Evolutionary conservation across 2,329 filamentous ascomycete genomes (phyloP).

Genomic region (Trichoderma harzianum): DNA sequence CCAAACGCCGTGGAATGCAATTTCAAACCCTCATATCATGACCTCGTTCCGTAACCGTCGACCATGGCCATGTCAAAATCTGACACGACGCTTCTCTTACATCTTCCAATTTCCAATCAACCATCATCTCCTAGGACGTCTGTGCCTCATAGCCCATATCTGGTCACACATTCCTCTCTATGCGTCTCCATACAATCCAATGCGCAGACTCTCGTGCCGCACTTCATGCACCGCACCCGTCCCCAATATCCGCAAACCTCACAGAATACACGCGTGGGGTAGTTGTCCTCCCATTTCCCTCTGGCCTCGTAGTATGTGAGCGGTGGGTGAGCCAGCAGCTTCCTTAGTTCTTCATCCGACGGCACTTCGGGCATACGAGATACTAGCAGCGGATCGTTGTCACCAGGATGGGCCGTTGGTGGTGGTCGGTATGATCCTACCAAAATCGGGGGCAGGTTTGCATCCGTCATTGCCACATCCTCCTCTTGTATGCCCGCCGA

Average conservation of each 20-base stretch:
- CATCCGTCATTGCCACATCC: conserved; percentile 30
- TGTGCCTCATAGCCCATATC: conserved; percentile 50
- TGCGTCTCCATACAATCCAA: conserved; percentile 71
- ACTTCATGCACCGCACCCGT: conserved; percentile 70
- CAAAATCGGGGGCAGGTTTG: conserved; percentile 31
- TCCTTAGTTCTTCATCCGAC: conserved; percentile 58
- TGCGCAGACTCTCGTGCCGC: conserved; percentile 73
- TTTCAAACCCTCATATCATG: not conserved
- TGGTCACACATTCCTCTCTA: conserved; percentile 66
- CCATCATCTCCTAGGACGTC: not conserved
- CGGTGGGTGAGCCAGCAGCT: conserved; percentile 60
- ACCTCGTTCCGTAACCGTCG: not conserved
- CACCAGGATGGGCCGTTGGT: conserved; percentile 43
- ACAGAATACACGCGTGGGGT: conserved; percentile 66
- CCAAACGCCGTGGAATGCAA: conserved; percentile 19
- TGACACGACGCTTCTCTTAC: not conserved
- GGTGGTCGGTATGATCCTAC: conserved; percentile 32
- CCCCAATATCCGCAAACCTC: conserved; percentile 83
- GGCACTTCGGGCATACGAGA: conserved; percentile 58
- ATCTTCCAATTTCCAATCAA: not conserved
- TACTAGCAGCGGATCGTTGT: conserved; percentile 56
- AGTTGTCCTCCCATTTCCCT: conserved; percentile 44
- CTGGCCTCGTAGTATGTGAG: conserved; percentile 65
- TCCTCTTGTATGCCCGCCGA: conserved; percentile 22
- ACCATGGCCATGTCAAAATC: not conserved